Conservation (phyloP, 2,329 filamentous ascomycete species). For the Amesomyces nigricolor region DNA sequence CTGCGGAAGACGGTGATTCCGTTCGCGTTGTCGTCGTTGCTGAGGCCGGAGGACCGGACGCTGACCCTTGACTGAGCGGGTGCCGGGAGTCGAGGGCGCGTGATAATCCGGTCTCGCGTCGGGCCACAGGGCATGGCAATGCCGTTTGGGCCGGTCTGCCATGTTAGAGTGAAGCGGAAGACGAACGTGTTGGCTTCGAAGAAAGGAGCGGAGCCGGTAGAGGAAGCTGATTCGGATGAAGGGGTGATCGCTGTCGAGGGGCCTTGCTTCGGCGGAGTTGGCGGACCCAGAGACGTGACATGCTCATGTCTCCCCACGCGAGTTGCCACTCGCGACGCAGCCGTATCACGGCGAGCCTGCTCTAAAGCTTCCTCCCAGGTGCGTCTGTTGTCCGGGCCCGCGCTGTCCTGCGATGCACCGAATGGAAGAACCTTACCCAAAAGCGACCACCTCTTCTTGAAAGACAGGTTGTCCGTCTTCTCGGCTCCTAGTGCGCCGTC, state of each 20-base stretch:
- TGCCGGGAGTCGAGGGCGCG: constrained; percentile 62
- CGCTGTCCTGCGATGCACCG: constrained; percentile 25
- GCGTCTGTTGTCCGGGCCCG: constrained; percentile 19
- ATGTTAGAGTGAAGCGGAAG: constrained; percentile 62
- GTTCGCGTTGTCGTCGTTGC: not conserved
- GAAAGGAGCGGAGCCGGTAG: constrained; percentile 49
- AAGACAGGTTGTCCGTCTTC: constrained; percentile 30
- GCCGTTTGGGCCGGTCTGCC: constrained; percentile 25
- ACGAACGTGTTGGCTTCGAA: constrained; percentile 54
- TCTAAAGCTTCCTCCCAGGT: constrained; percentile 45
- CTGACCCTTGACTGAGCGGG: constrained; percentile 62
- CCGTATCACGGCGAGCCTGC: constrained; percentile 44
- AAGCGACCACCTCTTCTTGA: constrained; percentile 58
- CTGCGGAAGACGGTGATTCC: constrained; percentile 24
- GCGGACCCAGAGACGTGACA: constrained; percentile 23
- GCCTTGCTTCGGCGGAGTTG: constrained; percentile 35
- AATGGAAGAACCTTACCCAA: constrained; percentile 58
- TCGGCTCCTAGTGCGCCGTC: not conserved
- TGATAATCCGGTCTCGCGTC: constrained; percentile 56
- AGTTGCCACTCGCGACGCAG: constrained; percentile 33
- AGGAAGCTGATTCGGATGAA: constrained; percentile 45
- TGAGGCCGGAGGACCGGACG: constrained; percentile 28
- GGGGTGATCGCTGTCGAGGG: constrained; percentile 31
- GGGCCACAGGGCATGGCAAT: constrained; percentile 48
- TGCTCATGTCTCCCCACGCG: constrained; percentile 20